Evolutionary conservation across 768 basidiomycete genomes (phyloP).

Genomic region (Cyclocybe aegerita): DNA sequence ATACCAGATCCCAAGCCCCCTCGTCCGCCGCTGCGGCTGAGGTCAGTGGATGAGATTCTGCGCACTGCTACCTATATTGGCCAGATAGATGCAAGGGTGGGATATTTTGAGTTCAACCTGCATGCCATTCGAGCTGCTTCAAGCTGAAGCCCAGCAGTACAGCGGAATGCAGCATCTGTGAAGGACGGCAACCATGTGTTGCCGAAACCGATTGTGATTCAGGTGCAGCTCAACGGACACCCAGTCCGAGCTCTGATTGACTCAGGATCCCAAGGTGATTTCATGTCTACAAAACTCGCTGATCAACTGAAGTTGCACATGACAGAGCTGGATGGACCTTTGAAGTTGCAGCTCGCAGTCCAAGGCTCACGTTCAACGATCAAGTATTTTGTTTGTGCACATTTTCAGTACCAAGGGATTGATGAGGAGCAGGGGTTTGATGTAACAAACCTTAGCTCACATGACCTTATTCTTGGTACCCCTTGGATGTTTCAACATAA

Average conservation of each 20-base stretch:
- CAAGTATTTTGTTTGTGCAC: constrained; percentile 22
- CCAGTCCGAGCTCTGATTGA: constrained; percentile 33
- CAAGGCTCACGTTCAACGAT: constrained; percentile 40
- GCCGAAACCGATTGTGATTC: constrained; percentile 33
- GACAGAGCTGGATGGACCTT: constrained; percentile 23
- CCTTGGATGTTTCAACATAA: constrained; percentile 31
- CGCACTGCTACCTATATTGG: not conserved
- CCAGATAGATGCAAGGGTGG: not conserved
- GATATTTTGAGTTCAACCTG: not conserved
- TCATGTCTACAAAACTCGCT: constrained; percentile 33
- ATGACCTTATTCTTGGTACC: constrained; percentile 37
- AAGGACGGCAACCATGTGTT: constrained; percentile 19
- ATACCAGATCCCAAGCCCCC: too few relatives aligned
- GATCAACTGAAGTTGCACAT: constrained; percentile 32
- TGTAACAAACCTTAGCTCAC: constrained; percentile 33
- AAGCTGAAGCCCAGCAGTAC: constrained; percentile 15
- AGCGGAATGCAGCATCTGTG: constrained; percentile 19
- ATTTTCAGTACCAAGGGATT: constrained; percentile 33
- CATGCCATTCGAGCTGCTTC: constrained; percentile 11
- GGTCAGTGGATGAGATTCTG: too few relatives aligned
- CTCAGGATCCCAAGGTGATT: constrained; percentile 37
- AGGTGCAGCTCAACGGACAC: constrained; percentile 28
- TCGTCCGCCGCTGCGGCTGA: not conserved
- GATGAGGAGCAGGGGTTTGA: constrained; percentile 28
- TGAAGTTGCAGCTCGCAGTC: constrained; percentile 36